Evolutionary conservation across 306 rosid species (phyloP), one percentile per base, ranked within the genome.

Genomic region (Oxytropis ochrocephala): DNA sequence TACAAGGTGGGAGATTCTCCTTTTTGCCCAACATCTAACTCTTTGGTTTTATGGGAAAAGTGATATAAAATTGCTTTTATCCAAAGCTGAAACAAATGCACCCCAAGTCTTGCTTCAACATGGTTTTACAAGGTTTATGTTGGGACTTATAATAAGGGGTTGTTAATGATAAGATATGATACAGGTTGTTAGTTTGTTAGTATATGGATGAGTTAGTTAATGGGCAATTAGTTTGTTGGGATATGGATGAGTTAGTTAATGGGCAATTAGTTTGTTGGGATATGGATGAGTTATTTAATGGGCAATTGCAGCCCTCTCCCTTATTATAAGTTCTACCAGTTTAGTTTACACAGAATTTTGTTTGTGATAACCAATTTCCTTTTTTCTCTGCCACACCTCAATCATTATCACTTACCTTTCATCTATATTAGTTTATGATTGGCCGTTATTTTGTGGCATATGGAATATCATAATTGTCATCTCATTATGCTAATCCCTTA

Each of bases 1-100:
- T 76, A 93, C 75, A 93, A 90, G 97, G 97, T 93, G 75, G 75
- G 36, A 30, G 8, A 33, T 68, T 72, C 72, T 72, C 41, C 38
- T 76, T 53, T 41, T 7, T 44, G 11, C 46, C 16, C 32, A 30
- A 2, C 35, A 38, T 16, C 47, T 33, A 44, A 47, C n/a, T 58
- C 29, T 63, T 47, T 9, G 4, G 49, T 33, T 42, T 41, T 47
- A 55, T 44, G n/a, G 8, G 16, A 58, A 50, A 24, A 48, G 19
- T 11, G 46, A 50, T 35, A 51, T 64, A 39, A 16, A 68, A 38
- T 24, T 24, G 13, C 13, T 16, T 27, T 51, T 51, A 4, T 4
- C 17, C 44, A 14, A 62, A 11, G 11, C n/a, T 73, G 21, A 73
- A 62, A 38, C 62, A 10, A 38, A 16, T 18, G 13, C 39, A 41